Evolutionary conservation across 2,329 filamentous ascomycete genomes (phyloP).

Genomic region (Pyrenophora teres): DNA sequence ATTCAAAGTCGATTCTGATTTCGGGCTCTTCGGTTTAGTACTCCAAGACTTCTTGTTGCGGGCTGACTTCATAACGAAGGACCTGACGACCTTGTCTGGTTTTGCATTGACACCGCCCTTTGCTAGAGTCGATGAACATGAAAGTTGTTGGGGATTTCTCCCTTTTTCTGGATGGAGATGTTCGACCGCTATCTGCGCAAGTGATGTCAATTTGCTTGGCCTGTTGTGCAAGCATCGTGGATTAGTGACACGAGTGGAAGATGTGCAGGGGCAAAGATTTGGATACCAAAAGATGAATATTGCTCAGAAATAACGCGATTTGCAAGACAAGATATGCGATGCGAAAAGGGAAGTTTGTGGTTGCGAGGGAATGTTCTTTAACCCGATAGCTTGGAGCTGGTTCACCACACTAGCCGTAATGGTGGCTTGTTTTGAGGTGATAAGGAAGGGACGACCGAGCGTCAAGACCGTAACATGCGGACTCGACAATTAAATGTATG

Average conservation of each 20-base stretch:
- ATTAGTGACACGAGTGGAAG: constrained; percentile 5
- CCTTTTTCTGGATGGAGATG: neutral
- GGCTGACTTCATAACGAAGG: constrained; percentile 46
- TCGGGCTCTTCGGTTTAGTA: constrained; percentile 34
- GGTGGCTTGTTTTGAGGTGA: constrained; percentile 15
- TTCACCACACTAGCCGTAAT: constrained; percentile 12
- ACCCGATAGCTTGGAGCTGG: constrained; percentile 11
- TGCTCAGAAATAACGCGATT: neutral
- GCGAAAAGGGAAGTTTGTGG: constrained; percentile 18
- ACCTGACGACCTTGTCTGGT: constrained; percentile 38
- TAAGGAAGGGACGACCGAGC: constrained; percentile 22
- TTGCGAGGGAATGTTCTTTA: constrained; percentile 22
- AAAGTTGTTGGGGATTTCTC: constrained; percentile 31
- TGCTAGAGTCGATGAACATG: constrained; percentile 44
- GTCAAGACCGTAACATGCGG: constrained; percentile 12
- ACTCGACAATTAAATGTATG: neutral
- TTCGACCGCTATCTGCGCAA: constrained; percentile 7
- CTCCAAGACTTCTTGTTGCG: constrained; percentile 40
- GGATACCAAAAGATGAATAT: constrained; percentile 1
- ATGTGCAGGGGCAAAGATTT: constrained; percentile 6
- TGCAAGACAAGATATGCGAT: constrained; percentile 10
- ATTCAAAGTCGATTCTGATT: constrained; percentile 11
- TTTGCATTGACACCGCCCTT: constrained; percentile 37
- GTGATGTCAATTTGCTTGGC: constrained; percentile 3
- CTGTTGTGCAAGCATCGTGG: constrained; percentile 19